Evolutionary conservation across 192 early-diverging fungal species (phyloP), one percentile per base, ranked within the genome.

Genomic region (Coemansia sp.): DNA sequence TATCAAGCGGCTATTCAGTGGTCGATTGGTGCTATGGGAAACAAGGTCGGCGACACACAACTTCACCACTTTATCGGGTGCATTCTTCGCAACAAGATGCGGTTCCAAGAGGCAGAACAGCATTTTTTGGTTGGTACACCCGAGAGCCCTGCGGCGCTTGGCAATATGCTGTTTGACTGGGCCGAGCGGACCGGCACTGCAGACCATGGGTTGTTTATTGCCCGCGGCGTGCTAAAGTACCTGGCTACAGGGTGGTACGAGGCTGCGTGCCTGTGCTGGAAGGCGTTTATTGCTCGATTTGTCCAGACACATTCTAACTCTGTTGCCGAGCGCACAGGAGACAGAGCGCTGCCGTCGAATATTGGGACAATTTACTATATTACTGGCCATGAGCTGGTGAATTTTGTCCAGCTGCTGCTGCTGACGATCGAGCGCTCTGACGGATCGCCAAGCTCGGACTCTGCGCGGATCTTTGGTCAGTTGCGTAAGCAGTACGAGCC

Each of bases 61-160:
- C 66, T 77, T 60, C 74, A 80, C 27, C 75, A 73, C 55, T 73
- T 79, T 64, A 50, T 86, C 14, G 72, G 64, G 2, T 70, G 70
- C 29, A 53, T 86, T 32, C 59, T 64, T 72, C 63, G 69, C 57
- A 60, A 66, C 86, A 92, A 92, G 49, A 84, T 82, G 39, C 73
- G 85, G 52, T 95, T 91, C 66, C 79, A 78, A 62, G 86, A 91
- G 54, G 93, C 94, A 48, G 95, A 98, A 69, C 69, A 76, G 59
- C 95, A 98, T 74, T 89, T 93, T 47, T 57, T 93, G 43, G 86
- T 93, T 23, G 95, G 95, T 43, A 91, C 91, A 7, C 49, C 87
- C 14, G 92, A 94, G 63, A 93, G 91, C 65, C 91, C 90, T 15
- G 76, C 82, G 59, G 82, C 87, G 19, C 67, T 88, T 12, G 95